A percentile compares a stretch with the other conserved stretches of the same genome.
Conservation (phyloP, 257 asterid species). For the Schizonepeta tenuifolia region DNA sequence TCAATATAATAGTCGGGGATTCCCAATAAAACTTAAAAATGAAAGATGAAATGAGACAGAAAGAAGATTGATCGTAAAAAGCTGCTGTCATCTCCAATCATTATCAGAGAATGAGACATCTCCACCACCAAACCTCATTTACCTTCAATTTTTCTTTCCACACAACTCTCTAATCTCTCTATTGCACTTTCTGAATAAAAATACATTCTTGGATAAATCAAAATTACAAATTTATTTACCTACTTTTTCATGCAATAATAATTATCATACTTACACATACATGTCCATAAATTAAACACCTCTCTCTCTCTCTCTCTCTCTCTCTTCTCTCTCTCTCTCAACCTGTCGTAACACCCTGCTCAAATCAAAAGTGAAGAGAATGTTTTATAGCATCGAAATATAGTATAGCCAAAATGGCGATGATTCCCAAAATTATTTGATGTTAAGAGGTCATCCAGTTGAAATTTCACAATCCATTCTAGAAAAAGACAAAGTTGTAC, state of each 20-base stretch:
- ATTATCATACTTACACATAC: no score
- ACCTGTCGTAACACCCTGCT: constrained; percentile 20
- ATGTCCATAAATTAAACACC: neutral
- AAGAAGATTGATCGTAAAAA: constrained; percentile 13
- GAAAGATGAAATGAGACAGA: neutral
- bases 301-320: neutral
- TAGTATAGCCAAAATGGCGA: constrained; percentile 14
- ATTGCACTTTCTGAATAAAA: neutral
- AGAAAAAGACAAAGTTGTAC: constrained; percentile 29
- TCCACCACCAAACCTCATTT: constrained; percentile 1
- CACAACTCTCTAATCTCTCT: neutral
- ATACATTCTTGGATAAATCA: neutral
- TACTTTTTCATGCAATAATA: neutral
- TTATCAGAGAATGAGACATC: constrained; percentile 14
- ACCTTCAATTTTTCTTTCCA: neutral
- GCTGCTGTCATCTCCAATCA: constrained; percentile 11
- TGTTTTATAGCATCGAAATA: constrained; percentile 27
- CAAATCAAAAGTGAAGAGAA: constrained; percentile 28
- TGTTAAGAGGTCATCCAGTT: neutral
- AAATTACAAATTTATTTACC: neutral
- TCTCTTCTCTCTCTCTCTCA: neutral
- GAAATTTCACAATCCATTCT: constrained; percentile 25
- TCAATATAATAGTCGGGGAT: neutral
- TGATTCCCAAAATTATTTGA: constrained; percentile 31
- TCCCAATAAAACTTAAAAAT: neutral